Conservation (phyloP, 371 early-diverging fungal species). For the Nematocida sp. region DNA sequence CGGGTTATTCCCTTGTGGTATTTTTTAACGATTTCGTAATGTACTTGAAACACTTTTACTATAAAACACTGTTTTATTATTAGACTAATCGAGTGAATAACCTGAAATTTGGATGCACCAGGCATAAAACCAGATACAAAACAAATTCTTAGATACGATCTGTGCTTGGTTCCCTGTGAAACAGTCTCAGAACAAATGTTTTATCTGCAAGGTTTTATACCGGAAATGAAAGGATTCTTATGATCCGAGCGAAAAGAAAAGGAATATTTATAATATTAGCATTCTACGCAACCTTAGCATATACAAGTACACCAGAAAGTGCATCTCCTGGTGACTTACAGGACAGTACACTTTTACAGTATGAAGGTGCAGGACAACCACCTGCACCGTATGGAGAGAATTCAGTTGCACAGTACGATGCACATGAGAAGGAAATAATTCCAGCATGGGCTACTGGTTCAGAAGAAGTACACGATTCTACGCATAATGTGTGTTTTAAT, state of each 20-base stretch:
- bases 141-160: neutral
- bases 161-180: slow-evolving; percentile 21
- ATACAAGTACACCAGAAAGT: neutral
- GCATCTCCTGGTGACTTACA: neutral
- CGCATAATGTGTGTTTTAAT: neutral
- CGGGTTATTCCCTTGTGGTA: neutral
- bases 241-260: slow-evolving; percentile 25
- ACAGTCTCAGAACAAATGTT: slow-evolving; percentile 31
- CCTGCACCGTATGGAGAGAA: neutral
- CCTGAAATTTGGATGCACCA: neutral
- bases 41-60: neutral
- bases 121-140: neutral
- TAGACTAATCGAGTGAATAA: neutral
- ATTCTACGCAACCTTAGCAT: neutral
- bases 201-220: slow-evolving; percentile 48
- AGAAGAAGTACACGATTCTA: neutral
- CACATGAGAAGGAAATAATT: neutral
- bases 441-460: neutral
- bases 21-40: too few species aligned
- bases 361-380: neutral
- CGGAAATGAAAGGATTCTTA: neutral
- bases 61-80: slow-evolving; percentile 1
- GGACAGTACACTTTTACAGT: neutral
- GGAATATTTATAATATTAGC: slow-evolving; percentile 8
- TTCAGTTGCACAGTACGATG: neutral